phyloP scores from a whole-genome alignment of 331 rosid genomes.

The Acacia pycnantha region DNA sequence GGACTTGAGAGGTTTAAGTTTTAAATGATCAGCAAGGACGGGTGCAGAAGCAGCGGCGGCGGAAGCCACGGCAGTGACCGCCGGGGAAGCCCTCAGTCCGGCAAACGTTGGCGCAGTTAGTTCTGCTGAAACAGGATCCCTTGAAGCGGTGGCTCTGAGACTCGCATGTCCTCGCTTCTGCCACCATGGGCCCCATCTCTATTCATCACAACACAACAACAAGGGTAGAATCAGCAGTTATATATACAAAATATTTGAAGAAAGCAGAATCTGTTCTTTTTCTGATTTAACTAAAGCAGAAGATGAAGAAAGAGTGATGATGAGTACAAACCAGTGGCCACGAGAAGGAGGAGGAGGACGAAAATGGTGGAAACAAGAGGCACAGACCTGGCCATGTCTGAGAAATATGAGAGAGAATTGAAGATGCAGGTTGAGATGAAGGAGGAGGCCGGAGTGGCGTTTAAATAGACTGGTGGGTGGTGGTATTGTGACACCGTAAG shows the following conservation, averaged over 20 bases:
- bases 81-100: conserved; percentile 41
- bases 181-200: conserved; percentile 57
- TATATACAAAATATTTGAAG: background rate
- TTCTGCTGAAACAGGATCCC: conserved; percentile 38
- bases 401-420: background rate
- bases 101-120: conserved; percentile 49
- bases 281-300: background rate
- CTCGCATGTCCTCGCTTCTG: conserved; percentile 55
- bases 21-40: conserved; percentile 33
- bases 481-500: background rate
- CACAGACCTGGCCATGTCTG: conserved; percentile 43
- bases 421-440: background rate
- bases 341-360: conserved; percentile 45
- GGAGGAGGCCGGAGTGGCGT: background rate
- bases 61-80: conserved; percentile 54
- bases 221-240: background rate
- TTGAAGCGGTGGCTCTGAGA: conserved; percentile 48
- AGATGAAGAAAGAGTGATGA: background rate
- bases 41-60: conserved; percentile 61
- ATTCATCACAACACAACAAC: background rate
- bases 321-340: conserved; percentile 47
- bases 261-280: background rate
- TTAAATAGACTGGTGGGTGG: background rate
- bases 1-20: background rate
- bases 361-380: conserved; percentile 39